phyloP scores from a whole-genome alignment of 306 rosid genomes.

The Luffa aegyptiaca region DNA sequence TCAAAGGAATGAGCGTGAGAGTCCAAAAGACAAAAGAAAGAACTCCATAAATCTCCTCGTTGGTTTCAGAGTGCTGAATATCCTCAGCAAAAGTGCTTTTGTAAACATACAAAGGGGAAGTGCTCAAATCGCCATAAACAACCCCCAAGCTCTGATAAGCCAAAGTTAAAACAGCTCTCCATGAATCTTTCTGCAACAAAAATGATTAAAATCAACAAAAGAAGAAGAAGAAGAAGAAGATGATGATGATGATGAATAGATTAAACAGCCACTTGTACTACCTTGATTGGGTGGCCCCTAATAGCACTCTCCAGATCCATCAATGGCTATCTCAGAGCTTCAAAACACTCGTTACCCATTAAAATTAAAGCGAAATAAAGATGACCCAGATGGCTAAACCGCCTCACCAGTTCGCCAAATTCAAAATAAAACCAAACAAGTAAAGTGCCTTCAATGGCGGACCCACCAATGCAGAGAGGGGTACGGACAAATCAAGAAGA shows the following conservation, averaged over 20 bases:
- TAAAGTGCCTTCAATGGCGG: neutral
- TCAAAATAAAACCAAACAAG: conserved; percentile 12
- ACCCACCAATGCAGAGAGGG: conserved; percentile 28
- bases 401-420: conserved; percentile 31
- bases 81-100: conserved; percentile 89
- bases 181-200: conserved; percentile 62
- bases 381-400: conserved; percentile 20
- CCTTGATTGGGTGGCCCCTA: conserved; percentile 52
- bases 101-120: conserved; percentile 87
- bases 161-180: conserved; percentile 72
- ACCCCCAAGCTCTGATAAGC: conserved; percentile 96
- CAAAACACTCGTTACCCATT: conserved; percentile 26
- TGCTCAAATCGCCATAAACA: conserved; percentile 89
- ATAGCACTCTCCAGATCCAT: conserved; percentile 78
- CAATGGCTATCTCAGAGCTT: conserved; percentile 20
- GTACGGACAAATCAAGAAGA: conserved; percentile 32
- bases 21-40: conserved; percentile 95
- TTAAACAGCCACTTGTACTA: conserved; percentile 19
- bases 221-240: neutral
- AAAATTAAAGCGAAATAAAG: conserved; percentile 17
- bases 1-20: conserved; percentile 62
- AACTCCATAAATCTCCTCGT: conserved; percentile 90
- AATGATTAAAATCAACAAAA: neutral
- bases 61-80: conserved; percentile 74
- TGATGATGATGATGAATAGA: conserved; percentile 15